phyloP scores from a whole-genome alignment of 2,329 filamentous ascomycete species.

The Knoxdaviesia proteae region DNA sequence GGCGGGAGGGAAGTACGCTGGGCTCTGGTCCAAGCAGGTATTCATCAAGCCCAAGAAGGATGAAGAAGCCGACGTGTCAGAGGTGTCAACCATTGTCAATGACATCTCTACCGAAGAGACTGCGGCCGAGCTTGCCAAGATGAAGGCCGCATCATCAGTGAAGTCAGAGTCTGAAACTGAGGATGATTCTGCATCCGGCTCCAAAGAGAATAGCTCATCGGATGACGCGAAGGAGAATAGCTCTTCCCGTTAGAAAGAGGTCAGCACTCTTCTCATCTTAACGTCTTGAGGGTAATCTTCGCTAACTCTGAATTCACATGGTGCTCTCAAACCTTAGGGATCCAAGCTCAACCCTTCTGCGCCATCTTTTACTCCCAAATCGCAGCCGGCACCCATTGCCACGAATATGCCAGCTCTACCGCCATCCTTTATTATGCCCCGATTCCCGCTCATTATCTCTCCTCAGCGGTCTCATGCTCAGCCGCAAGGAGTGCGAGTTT shows the following conservation, averaged over 20 bases:
- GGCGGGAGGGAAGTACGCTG: constrained; percentile 38
- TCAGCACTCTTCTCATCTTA: too few species aligned
- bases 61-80: constrained; percentile 8
- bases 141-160: constrained; percentile 6
- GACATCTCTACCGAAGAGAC: constrained; percentile 16
- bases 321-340: constrained; percentile 14
- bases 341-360: constrained; percentile 34
- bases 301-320: too few species aligned
- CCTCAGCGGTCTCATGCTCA: too few species aligned
- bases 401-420: too few species aligned
- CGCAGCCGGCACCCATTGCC: not conserved
- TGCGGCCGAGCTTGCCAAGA: constrained; percentile 14
- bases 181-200: constrained; percentile 1
- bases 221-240: too few species aligned
- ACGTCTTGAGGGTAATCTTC: too few species aligned
- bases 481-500: too few species aligned
- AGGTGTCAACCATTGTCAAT: constrained; percentile 12
- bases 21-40: constrained; percentile 44
- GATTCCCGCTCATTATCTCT: too few species aligned
- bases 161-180: constrained; percentile 2
- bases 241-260: too few species aligned
- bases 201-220: too few species aligned
- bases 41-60: constrained; percentile 25
- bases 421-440: too few species aligned
- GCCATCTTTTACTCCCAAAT: constrained; percentile 30